These are phyloP conservation scores for Hypocreales sp. DNA, from an alignment of 2,329 filamentous ascomycete species.

Conservation along the genomic window DNA sequence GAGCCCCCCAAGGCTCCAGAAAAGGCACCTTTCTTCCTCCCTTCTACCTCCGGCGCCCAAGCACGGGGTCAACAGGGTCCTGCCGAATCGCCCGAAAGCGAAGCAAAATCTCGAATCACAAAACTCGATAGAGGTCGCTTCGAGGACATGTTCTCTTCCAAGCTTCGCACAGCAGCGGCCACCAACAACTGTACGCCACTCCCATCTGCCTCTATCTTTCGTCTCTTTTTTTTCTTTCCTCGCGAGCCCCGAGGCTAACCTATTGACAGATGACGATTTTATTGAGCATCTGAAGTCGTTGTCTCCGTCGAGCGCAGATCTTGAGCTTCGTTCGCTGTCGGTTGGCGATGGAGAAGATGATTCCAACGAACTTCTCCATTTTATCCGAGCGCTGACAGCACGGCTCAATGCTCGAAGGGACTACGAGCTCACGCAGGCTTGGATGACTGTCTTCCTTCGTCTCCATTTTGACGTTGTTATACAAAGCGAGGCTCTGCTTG, in stretches of 20 bases:
- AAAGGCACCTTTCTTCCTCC: conserved; percentile 91
- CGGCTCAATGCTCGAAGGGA: conserved; percentile 56
- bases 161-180: conserved; percentile 35
- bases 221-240: neutral
- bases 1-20: conserved; percentile 84
- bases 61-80: conserved; percentile 20
- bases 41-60: conserved; percentile 38
- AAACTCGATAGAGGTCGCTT: conserved; percentile 44
- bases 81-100: conserved; percentile 20
- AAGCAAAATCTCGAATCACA: conserved; percentile 49
- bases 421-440: conserved; percentile 88
- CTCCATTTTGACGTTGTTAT: conserved; percentile 51
- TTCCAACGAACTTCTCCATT: conserved; percentile 59
- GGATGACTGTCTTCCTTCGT: conserved; percentile 89
- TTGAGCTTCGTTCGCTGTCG: conserved; percentile 73
- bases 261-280: conserved; percentile 41
- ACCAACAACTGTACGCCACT: conserved; percentile 43
- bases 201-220: neutral
- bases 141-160: conserved; percentile 42
- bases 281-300: conserved; percentile 68
- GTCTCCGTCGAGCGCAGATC: conserved; percentile 70
- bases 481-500: conserved; percentile 36
- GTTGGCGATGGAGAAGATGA: conserved; percentile 26
- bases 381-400: conserved; percentile 65
- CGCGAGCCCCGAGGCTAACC: conserved; percentile 7